Evolutionary conservation across 257 asterid genomes (phyloP).

Genomic region (Capsicum rhomboideum): DNA sequence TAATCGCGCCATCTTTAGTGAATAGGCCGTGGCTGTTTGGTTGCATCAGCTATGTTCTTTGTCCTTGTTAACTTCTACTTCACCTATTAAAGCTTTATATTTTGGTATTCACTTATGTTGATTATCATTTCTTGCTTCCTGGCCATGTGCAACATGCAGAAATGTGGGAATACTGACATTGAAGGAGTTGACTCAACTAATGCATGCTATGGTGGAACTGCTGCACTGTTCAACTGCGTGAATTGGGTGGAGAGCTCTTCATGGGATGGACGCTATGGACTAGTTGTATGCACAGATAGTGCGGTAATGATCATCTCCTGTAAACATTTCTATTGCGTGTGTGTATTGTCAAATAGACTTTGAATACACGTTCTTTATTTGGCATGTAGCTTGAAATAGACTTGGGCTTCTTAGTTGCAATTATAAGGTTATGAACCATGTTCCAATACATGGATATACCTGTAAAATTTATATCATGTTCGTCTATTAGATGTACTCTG

Average conservation of each 20-base stretch:
- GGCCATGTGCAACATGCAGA: constrained; percentile 35
- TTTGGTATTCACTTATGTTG: neutral
- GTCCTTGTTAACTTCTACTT: neutral
- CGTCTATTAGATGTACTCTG: neutral
- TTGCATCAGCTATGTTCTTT: neutral
- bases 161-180: constrained; percentile 81
- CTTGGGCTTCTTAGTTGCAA: neutral
- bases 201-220: constrained; percentile 99
- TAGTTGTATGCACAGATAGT: constrained; percentile 98
- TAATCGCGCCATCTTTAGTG: neutral
- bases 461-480: neutral
- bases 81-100: neutral
- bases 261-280: constrained; percentile 99
- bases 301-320: constrained; percentile 55
- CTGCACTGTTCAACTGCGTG: constrained; percentile 89
- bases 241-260: constrained; percentile 98
- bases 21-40: neutral
- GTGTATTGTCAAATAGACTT: neutral
- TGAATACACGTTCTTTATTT: neutral
- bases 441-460: neutral
- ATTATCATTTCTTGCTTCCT: constrained; percentile 2
- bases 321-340: neutral
- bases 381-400: neutral
- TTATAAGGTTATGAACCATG: neutral
- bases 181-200: constrained; percentile 99